Evolutionary conservation across 2,329 filamentous ascomycete genomes (phyloP), one percentile per base, ranked within the genome.

Genomic region (Pseudopyrenochaeta lycopersici): DNA sequence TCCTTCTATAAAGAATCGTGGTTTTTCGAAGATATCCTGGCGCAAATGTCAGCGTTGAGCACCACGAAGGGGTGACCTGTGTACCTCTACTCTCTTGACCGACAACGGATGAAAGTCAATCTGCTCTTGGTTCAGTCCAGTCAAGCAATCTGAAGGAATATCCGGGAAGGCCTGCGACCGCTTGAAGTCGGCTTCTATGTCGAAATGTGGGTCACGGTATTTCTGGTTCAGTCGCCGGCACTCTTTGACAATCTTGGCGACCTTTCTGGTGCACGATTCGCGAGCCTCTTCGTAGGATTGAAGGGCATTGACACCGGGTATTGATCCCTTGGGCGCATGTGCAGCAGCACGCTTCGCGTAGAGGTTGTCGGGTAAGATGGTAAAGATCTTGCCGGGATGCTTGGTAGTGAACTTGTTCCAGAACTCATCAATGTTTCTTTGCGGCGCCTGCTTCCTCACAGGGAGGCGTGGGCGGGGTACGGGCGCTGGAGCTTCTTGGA

Each of bases 141-240:
- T 79, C 27, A 86, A 53, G 63, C 81, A 87, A 64, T 86, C 79
- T 42, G 71, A 66, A 23, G 66, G 74, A 36, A 58, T 71, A 4
- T 76, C 70, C 11, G 66, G 66, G 35, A 52, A 57, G 5, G 64
- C 56, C 46, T 75, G 70, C 14, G 65, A 71, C 40, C 67, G 68
- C 76, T 91, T 90, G 57, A 92, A 81, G 71, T 93, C 90, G 32
- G 85, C 80, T 69, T 95, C 91, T 46, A 96, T 86, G 71, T 96
- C 90, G 70, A 96, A 96, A 72, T 95, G 87, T n/a, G 88, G 85
- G 69, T 96, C 91, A 14, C 89, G 85, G 71, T 96, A 97, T 74
- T 92, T 94, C 67, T 92, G 89, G 74, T 96, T 96, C 52, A 92
- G 81, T 7, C 90, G 84, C 18, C 86, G 82, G 71, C 91, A 96